Percentiles rank a stretch among this genome's conserved stretches.
Conservation (phyloP, 2,329 filamentous ascomycete genomes). For the Trichoderma polysporum region DNA sequence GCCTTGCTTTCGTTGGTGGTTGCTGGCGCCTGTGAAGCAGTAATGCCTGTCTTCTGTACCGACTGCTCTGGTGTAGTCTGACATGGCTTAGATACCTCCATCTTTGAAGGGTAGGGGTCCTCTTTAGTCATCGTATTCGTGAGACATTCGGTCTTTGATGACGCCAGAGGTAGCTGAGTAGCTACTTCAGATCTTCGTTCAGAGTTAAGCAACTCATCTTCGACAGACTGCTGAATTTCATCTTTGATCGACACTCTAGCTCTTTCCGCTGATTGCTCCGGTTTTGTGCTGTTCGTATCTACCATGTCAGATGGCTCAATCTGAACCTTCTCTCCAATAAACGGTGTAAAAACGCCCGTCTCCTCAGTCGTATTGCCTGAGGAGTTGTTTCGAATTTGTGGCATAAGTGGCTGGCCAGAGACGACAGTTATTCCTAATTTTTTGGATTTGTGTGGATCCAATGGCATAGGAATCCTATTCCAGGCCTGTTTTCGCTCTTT, state of each 20-base stretch:
- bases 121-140: background rate
- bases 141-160: background rate
- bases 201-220: background rate
- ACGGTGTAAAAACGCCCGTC: background rate
- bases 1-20: background rate
- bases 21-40: background rate
- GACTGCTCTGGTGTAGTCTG: background rate
- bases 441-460: constrained; percentile 27
- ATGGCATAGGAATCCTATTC: constrained; percentile 38
- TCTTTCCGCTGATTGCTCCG: background rate
- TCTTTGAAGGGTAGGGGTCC: background rate
- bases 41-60: background rate
- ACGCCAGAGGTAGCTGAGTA: background rate
- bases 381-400: background rate
- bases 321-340: background rate
- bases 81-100: background rate
- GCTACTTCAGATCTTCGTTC: background rate
- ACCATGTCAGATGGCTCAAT: background rate
- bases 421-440: constrained; percentile 8
- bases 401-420: background rate
- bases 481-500: constrained; percentile 34
- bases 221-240: background rate
- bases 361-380: background rate
- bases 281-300: background rate
- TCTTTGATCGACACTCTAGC: background rate